Percentiles rank a stretch among this genome's conserved stretches.
These are phyloP conservation scores for Dipteronia sinensis DNA, from an alignment of 345 rosid species.

Conservation along the genomic window DNA sequence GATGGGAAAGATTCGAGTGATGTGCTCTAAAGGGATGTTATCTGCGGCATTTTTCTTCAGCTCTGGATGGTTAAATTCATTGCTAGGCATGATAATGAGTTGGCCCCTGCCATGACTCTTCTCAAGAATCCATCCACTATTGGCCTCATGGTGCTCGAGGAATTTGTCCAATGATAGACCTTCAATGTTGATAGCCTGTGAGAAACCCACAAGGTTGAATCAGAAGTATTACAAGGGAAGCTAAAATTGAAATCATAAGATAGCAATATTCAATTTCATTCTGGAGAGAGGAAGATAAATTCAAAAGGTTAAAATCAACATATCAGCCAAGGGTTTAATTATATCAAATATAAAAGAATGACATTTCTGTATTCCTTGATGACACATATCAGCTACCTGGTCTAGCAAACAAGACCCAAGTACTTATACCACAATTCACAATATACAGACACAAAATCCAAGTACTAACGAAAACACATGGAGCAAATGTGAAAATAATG, in stretches of 20 bases:
- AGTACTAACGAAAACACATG: neutral
- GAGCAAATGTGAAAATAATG: slow-evolving; percentile 1
- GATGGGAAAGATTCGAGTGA: slow-evolving; percentile 88
- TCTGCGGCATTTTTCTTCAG: slow-evolving; percentile 75
- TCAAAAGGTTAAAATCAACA: neutral
- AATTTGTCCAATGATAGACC: slow-evolving; percentile 84
- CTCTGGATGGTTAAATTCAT: slow-evolving; percentile 84
- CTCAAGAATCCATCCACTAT: slow-evolving; percentile 74
- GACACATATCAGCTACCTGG: neutral
- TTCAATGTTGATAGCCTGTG: slow-evolving; percentile 80
- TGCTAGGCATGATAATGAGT: slow-evolving; percentile 57
- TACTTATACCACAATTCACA: neutral
- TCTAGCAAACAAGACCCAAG: neutral
- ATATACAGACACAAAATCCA: neutral
- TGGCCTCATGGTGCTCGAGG: slow-evolving; percentile 69
- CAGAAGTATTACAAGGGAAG: neutral
- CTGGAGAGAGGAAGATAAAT: neutral
- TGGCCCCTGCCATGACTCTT: slow-evolving; percentile 64
- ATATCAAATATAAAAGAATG: neutral
- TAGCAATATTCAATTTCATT: neutral
- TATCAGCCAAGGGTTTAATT: neutral
- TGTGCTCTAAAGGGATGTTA: slow-evolving; percentile 74
- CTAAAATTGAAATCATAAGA: neutral
- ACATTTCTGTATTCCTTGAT: slow-evolving; percentile 1
- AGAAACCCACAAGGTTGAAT: slow-evolving; percentile 10